phyloP scores from a whole-genome alignment of 2,329 filamentous ascomycete species.

The Alternaria ethzedia region DNA sequence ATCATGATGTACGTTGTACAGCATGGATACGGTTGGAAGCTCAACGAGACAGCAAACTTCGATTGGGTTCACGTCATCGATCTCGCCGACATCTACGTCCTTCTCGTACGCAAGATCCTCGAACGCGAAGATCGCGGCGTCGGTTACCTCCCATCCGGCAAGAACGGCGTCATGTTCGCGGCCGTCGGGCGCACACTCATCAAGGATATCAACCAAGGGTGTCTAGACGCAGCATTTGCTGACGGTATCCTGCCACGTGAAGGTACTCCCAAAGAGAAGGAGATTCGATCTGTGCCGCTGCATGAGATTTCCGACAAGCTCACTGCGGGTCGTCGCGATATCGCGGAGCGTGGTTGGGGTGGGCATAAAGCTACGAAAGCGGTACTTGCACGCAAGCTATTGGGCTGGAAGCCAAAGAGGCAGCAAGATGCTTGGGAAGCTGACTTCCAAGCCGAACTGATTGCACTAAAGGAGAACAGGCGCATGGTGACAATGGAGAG shows the following conservation, averaged over 20 bases:
- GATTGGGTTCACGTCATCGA: slow-evolving; percentile 26
- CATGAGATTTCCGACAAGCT: slow-evolving; percentile 20
- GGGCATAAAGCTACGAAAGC: slow-evolving; percentile 22
- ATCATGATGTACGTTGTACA: slow-evolving; percentile 19
- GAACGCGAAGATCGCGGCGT: slow-evolving; percentile 21
- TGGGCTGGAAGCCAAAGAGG: slow-evolving; percentile 20
- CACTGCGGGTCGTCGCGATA: slow-evolving; percentile 13
- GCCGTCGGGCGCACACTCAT: slow-evolving; percentile 16
- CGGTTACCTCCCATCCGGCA: slow-evolving; percentile 18
- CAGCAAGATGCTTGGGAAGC: slow-evolving; percentile 17
- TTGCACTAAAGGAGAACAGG: slow-evolving; percentile 16
- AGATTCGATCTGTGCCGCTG: slow-evolving; percentile 15
- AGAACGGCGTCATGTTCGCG: slow-evolving; percentile 19
- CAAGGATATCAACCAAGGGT: slow-evolving; percentile 18
- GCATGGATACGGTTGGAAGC: slow-evolving; percentile 25
- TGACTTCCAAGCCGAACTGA: slow-evolving; percentile 22
- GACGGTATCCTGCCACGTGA: slow-evolving; percentile 17
- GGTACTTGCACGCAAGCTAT: slow-evolving; percentile 11
- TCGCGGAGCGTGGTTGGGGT: slow-evolving; percentile 20
- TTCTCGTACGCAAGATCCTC: slow-evolving; percentile 19
- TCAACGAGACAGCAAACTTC: slow-evolving; percentile 26
- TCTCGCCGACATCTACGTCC: slow-evolving; percentile 21
- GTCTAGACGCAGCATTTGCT: slow-evolving; percentile 22
- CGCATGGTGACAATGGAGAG: slow-evolving; percentile 13
- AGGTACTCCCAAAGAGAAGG: slow-evolving; percentile 18